Base-by-base conservation (phyloP, 305 asterid genomes). In the Fraxinus albicans region DNA sequence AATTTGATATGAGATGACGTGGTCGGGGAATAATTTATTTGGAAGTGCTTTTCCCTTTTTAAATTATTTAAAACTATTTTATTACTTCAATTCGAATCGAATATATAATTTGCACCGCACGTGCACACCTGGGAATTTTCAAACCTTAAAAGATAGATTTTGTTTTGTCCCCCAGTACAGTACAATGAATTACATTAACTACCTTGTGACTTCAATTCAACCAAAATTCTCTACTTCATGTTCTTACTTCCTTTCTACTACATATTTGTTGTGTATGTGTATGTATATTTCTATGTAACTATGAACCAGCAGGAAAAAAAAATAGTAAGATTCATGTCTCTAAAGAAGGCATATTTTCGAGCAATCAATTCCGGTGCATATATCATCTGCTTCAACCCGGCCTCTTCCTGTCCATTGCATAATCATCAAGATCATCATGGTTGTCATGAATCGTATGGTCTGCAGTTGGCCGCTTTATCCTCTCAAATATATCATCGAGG, bases 401-500 rank as follows among this genome's bases (percentile, higher is more conserved):
- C 79, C 84, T 79, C 83, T 76, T 86, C 58, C 82, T 42, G 67
- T 86, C 53, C 74, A 21, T 44, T 44, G 47, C 82, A 69, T 38
- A 78, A 80, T 77, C 89, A 75, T 83, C 85, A 50, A 77, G 72
- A 80, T 85, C 89, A 25, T 82, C 86, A 25, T 85, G 90, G 7
- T 77, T 84, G 47, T 69, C 88, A 29, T 69, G 80, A 58, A 80
- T 82, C 5, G 82, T 33, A 33, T 69, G 88, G 31, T 85, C 86
- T 40, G 84, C 58, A 25, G 81, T n/a, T 35, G 93, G 93, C 78
- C 83, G 81, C 44, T 87, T 87, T 73, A 92, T 88, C 84, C 92
- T 89, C 83, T 89, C 92, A 55, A 92, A 92, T 80, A 94, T 92
- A 27, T 91, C 91, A 50, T 91, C 94, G 2, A 94, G 91, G 47